Base-by-base conservation (phyloP, 1,139 yeast species). In the Protomyces gravidus region DNA sequence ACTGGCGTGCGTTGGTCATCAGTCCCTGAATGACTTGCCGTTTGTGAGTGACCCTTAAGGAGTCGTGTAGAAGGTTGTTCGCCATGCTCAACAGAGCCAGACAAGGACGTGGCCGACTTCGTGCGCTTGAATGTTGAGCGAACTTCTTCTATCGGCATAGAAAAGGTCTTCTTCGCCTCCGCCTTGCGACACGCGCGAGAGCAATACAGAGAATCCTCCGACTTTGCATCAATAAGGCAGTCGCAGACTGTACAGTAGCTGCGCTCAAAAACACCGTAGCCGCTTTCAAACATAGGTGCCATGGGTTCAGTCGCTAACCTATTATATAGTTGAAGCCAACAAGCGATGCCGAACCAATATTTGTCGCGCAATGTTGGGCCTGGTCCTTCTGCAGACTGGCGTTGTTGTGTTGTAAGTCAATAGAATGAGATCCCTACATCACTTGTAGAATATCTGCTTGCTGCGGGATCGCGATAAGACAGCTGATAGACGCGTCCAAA, bases 121-220 rank as follows among this genome's bases (percentile, higher is more conserved):
- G 42, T 36, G 7, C 42, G 42, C 42, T 17, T 15, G 7, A 36
- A 36, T 3, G 42, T 36, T 5, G 42, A 36, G 11, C 21, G 42
- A 9, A 36, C 42, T 17, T 36, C 42, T n/a, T 36, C 42, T 9
- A 17, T 13, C 19, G 42, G 21, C 42, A 36, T 36, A 4, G 42
- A 36, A 17, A 36, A 36, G 6, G 17, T 15, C 21, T 36, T 13
- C 21, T 36, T 36, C 27, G 58, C 58, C 7, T 53, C 58, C 15
- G 28, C 11, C 32, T 33, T 53, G 26, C 36, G 36, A 27, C 58
- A 53, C 9, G 32, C 36, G 5, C 45, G 23, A 11, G 46, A 32
- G 39, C 58, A 53, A 19, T 53, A 53, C 21, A 26, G 36, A 23
- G 32, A 27, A 17, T 17, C n/a, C 26, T 27, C 50, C 27, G 50